phyloP scores from a whole-genome alignment of 768 basidiomycete species.

The Mycena sanguinolenta region DNA sequence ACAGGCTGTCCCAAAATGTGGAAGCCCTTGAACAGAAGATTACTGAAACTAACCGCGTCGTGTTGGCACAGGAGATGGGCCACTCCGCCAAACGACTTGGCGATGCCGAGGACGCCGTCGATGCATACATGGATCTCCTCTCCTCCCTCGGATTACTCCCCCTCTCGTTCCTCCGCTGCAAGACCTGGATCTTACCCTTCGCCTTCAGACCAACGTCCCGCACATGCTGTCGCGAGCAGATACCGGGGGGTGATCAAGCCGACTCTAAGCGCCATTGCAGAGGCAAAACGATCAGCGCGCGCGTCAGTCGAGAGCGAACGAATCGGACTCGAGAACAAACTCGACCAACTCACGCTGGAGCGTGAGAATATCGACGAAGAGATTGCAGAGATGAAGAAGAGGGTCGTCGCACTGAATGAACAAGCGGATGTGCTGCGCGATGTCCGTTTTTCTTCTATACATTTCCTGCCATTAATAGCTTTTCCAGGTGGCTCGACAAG shows the following conservation, averaged over 20 bases:
- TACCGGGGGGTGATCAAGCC: constrained; percentile 83
- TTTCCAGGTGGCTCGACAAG: constrained; percentile 80
- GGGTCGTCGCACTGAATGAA: constrained; percentile 75
- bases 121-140: constrained; percentile 81
- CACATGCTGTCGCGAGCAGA: constrained; percentile 78
- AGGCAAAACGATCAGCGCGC: constrained; percentile 77
- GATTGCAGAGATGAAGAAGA: constrained; percentile 78
- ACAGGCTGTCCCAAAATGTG: constrained; percentile 77
- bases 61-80: constrained; percentile 89
- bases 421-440: constrained; percentile 88
- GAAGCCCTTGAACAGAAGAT: constrained; percentile 85
- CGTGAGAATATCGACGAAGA: constrained; percentile 89
- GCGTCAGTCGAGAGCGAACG: constrained; percentile 81
- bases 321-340: constrained; percentile 85
- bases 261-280: constrained; percentile 78
- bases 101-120: constrained; percentile 85
- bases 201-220: constrained; percentile 83
- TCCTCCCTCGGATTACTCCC: constrained; percentile 81
- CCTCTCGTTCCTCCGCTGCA: constrained; percentile 79
- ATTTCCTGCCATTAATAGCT: not conserved
- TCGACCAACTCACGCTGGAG: constrained; percentile 80
- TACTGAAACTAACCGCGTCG: constrained; percentile 75
- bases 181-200: constrained; percentile 81
- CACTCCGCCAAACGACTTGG: constrained; percentile 83
- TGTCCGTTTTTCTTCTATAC: constrained; percentile 54